Conservation (phyloP, 2,329 filamentous ascomycete species). For the Hortaea werneckii region DNA sequence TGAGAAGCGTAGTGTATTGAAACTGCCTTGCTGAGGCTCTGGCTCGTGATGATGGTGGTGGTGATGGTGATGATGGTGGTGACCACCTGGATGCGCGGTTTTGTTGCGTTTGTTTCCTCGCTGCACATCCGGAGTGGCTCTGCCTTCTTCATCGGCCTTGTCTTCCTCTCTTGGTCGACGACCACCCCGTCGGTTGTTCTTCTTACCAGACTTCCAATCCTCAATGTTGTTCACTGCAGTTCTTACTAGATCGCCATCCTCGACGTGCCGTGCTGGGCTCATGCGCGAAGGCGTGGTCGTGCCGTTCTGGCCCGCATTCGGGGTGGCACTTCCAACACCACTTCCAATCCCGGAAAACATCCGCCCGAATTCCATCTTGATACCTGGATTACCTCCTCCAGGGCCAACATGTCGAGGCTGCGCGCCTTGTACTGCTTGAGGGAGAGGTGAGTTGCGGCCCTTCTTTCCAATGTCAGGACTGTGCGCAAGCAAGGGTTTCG, state of each 20-base stretch:
- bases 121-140: conserved; percentile 25
- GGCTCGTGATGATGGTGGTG: conserved; percentile 23
- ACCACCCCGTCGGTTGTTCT: conserved; percentile 44
- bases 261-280: conserved; percentile 20
- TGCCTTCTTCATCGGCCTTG: conserved; percentile 39
- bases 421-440: conserved; percentile 86
- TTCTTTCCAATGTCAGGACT: conserved; percentile 65
- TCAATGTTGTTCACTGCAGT: conserved; percentile 23
- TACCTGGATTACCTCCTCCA: conserved; percentile 65
- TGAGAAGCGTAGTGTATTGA: conserved; percentile 24
- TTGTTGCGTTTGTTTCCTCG: conserved; percentile 59
- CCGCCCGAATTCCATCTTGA: conserved; percentile 88
- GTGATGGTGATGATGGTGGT: conserved; percentile 40
- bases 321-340: conserved; percentile 48
- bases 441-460: conserved; percentile 76
- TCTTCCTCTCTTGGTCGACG: conserved; percentile 72
- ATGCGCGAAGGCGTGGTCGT: conserved; percentile 42
- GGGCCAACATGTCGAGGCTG: conserved; percentile 72
- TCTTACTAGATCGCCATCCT: conserved; percentile 18
- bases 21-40: conserved; percentile 19
- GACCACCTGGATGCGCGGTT: conserved; percentile 45
- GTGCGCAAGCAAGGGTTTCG: conserved; percentile 61
- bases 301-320: conserved; percentile 38
- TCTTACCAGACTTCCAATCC: conserved; percentile 28
- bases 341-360: conserved; percentile 91